These are phyloP conservation scores for Eutypella sp. DNA, from an alignment of 2,329 filamentous ascomycete genomes.

Conservation along the genomic window DNA sequence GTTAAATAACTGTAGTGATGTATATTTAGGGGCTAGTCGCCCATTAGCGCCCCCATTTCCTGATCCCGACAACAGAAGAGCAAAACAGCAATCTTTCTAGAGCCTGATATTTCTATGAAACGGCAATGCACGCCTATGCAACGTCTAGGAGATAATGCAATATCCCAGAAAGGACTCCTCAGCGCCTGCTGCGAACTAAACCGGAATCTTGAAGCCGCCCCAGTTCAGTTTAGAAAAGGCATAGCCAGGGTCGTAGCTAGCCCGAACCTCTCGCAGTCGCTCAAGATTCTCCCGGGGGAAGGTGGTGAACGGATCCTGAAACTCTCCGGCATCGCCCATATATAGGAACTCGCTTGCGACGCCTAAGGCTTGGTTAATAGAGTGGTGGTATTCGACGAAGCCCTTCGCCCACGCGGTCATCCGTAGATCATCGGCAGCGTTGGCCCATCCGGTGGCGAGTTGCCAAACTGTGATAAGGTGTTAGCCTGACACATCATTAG, in stretches of 20 bases:
- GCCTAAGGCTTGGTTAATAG: conserved; percentile 24
- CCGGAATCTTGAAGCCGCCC: conserved; percentile 28
- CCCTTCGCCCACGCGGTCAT: conserved; percentile 28
- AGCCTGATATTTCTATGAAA: no score
- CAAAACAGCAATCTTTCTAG: no score
- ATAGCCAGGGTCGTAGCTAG: conserved; percentile 27
- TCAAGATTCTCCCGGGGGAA: conserved; percentile 29
- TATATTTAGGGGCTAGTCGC: no score
- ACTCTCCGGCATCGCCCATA: conserved; percentile 32
- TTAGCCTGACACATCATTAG: no score
- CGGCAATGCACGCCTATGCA: no score
- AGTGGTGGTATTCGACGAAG: conserved; percentile 25
- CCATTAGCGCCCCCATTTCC: no score
- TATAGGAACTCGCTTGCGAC: conserved; percentile 31
- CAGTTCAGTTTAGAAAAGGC: conserved; percentile 29
- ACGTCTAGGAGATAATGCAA: no score
- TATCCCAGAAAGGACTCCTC: no score
- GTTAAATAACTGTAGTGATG: no score
- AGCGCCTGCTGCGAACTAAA: neutral
- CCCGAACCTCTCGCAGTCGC: conserved; percentile 25
- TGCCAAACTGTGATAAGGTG: conserved; percentile 29
- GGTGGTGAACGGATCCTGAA: conserved; percentile 29
- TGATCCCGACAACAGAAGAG: no score
- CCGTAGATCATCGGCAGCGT: conserved; percentile 30
- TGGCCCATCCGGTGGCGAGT: conserved; percentile 31